Conservation (phyloP, 352 stramenopile genomes). For the Blastocystis sp. region DNA sequence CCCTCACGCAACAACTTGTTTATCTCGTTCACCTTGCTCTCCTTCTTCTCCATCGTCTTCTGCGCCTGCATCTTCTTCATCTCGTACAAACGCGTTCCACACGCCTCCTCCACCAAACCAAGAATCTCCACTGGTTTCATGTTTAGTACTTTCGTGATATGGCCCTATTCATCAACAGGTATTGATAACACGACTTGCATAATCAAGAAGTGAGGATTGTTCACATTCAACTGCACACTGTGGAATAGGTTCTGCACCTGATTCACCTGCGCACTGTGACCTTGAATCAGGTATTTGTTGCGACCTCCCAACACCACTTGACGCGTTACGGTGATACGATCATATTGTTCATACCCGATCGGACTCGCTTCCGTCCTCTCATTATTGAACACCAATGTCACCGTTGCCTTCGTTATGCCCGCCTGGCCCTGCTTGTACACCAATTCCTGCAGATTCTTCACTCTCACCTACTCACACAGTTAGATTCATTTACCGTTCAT, state of each 20-base stretch:
- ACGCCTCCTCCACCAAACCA: conserved; percentile 98
- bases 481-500: background rate
- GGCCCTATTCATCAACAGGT: conserved; percentile 73
- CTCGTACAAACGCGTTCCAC: conserved; percentile 98
- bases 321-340: conserved; percentile 95
- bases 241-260: conserved; percentile 99
- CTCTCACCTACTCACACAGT: conserved; percentile 80
- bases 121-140: conserved; percentile 99
- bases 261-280: conserved; percentile 89
- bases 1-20: conserved; percentile 83
- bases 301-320: conserved; percentile 89
- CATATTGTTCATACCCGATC: conserved; percentile 93
- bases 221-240: conserved; percentile 99
- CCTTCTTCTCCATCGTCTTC: conserved; percentile 99
- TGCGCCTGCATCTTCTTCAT: conserved; percentile 94
- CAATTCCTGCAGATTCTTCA: conserved; percentile 95
- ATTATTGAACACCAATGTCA: conserved; percentile 99
- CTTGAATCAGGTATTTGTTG: conserved; percentile 99
- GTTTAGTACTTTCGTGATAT: conserved; percentile 98
- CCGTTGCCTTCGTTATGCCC: conserved; percentile 94
- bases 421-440: conserved; percentile 99
- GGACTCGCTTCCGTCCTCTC: conserved; percentile 84
- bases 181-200: conserved; percentile 82
- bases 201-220: conserved; percentile 99
- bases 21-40: conserved; percentile 98